These are phyloP conservation scores for Paralagenidium karlingii DNA, from an alignment of 352 stramenopile genomes.

Conservation along the genomic window DNA sequence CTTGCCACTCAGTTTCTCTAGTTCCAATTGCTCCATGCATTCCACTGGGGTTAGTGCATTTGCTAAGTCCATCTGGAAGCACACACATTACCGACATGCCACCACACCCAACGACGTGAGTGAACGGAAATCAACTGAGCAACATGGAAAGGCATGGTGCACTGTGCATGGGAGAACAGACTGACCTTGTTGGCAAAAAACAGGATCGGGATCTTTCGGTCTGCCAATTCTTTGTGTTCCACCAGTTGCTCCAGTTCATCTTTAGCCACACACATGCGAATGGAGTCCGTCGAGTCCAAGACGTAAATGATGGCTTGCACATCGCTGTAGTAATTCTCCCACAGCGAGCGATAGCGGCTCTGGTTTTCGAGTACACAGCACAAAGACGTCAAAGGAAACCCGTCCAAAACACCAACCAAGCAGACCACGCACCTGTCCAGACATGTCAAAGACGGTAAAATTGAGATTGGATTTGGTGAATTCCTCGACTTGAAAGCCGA, in stretches of 20 bases:
- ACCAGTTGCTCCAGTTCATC: constrained; percentile 81
- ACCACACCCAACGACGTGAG: not conserved
- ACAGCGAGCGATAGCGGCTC: constrained; percentile 67
- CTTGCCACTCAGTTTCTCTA: constrained; percentile 64
- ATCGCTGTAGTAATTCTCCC: constrained; percentile 80
- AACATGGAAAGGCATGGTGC: not conserved
- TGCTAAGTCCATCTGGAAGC: constrained; percentile 68
- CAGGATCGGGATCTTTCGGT: constrained; percentile 63
- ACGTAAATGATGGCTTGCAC: constrained; percentile 86
- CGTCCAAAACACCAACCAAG: not conserved
- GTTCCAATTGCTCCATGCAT: constrained; percentile 66
- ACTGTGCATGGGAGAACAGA: not conserved
- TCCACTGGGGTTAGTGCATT: constrained; percentile 62
- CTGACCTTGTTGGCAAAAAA: constrained; percentile 88
- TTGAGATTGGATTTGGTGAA: constrained; percentile 87
- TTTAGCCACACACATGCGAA: constrained; percentile 78
- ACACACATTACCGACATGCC: not conserved
- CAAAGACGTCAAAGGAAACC: not conserved
- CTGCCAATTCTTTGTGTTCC: constrained; percentile 59
- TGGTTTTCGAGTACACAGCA: constrained; percentile 8
- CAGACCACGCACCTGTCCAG: constrained; percentile 39
- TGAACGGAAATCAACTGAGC: too few species aligned
- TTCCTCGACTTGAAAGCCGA: constrained; percentile 85
- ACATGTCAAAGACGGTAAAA: constrained; percentile 89
- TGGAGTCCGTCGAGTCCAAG: constrained; percentile 75